Evolutionary conservation across 1,284 basidiomycete species (phyloP).

Genomic region (Papiliotrema flavescens): DNA sequence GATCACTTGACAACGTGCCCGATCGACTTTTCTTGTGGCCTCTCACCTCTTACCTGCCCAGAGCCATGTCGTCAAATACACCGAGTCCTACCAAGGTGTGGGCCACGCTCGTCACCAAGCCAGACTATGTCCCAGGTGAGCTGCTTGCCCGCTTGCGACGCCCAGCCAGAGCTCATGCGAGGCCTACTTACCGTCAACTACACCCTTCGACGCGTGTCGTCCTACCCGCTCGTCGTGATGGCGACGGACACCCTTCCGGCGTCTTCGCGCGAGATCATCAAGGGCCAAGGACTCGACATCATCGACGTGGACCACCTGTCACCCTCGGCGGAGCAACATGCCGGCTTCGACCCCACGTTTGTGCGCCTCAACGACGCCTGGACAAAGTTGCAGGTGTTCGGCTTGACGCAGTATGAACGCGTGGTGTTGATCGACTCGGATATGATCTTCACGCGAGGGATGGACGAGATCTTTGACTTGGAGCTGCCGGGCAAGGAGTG

Average conservation of each 20-base stretch:
- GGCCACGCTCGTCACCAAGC: conserved; percentile 64
- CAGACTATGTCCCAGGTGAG: conserved; percentile 59
- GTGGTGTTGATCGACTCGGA: conserved; percentile 84
- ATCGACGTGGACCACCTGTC: conserved; percentile 61
- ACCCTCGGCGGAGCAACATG: conserved; percentile 57
- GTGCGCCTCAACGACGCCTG: conserved; percentile 77
- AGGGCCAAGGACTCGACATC: conserved; percentile 56
- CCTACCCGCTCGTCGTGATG: conserved; percentile 79
- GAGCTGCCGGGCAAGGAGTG: conserved; percentile 59
- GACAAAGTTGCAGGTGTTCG: conserved; percentile 82
- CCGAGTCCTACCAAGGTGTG: conserved; percentile 48
- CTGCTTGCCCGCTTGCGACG: neutral
- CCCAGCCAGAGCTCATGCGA: conserved; percentile 6
- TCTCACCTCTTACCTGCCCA: neutral
- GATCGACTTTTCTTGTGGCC: neutral
- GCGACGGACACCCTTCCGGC: conserved; percentile 62
- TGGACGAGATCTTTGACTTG: conserved; percentile 85
- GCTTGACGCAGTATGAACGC: conserved; percentile 71
- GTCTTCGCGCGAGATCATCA: conserved; percentile 57
- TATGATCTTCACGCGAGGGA: conserved; percentile 80
- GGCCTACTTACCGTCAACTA: conserved; percentile 64
- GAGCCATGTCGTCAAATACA: neutral
- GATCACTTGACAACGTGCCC: too few species aligned
- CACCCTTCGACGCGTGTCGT: conserved; percentile 63
- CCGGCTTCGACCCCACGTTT: conserved; percentile 35